Conservation (phyloP, 352 stramenopile genomes). For the Globisporangium lucens region DNA sequence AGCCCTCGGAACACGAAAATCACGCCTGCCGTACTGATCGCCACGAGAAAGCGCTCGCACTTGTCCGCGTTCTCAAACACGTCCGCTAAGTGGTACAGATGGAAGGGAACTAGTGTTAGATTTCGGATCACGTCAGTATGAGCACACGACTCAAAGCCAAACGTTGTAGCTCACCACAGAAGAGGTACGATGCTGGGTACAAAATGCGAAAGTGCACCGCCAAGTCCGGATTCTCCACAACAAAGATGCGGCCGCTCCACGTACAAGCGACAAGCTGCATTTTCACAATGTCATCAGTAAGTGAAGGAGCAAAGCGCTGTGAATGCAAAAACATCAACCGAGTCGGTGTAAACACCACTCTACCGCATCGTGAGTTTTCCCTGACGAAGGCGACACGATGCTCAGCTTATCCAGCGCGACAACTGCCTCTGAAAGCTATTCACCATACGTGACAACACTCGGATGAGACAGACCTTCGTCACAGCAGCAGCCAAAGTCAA, state of each 20-base stretch:
- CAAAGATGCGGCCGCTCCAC: slow-evolving; percentile 66
- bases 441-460: background rate
- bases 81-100: slow-evolving; percentile 18
- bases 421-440: slow-evolving; percentile 47
- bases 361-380: slow-evolving; percentile 6
- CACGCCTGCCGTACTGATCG: slow-evolving; percentile 61
- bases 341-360: background rate
- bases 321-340: background rate
- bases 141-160: background rate
- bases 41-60: slow-evolving; percentile 44
- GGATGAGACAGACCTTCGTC: background rate
- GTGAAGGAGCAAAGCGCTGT: background rate
- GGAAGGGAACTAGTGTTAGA: background rate
- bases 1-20: slow-evolving; percentile 63
- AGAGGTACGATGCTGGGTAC: slow-evolving; percentile 55
- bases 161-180: slow-evolving; percentile 45
- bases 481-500: background rate
- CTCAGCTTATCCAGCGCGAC: slow-evolving; percentile 46
- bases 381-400: background rate
- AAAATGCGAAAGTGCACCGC: slow-evolving; percentile 65
- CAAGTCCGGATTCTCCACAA: slow-evolving; percentile 35
- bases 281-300: background rate
- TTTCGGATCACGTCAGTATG: background rate
- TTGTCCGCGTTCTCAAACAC: slow-evolving; percentile 27
- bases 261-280: slow-evolving; percentile 60